phyloP scores from a whole-genome alignment of 352 stramenopile genomes.

The Thalassiosira exigua region DNA sequence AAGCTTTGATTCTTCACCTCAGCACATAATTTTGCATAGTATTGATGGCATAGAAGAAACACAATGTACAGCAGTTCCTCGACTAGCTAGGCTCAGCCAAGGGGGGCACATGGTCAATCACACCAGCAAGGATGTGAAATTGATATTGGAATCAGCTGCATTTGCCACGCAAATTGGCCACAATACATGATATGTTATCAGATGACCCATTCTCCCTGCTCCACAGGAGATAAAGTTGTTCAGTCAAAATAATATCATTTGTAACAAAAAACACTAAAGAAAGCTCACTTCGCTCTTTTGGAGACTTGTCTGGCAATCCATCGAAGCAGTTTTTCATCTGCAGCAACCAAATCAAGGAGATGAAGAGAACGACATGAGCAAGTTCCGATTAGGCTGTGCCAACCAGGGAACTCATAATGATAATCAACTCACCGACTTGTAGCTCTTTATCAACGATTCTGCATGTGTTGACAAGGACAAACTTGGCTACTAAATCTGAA shows the following conservation, averaged over 20 bases:
- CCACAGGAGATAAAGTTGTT: not conserved
- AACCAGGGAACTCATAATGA: slow-evolving; percentile 37
- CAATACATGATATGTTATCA: slow-evolving; percentile 79
- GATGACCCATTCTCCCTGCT: slow-evolving; percentile 73
- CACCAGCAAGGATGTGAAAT: too few species aligned
- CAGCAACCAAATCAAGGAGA: not conserved
- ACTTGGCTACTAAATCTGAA: slow-evolving; percentile 87
- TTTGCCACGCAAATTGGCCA: slow-evolving; percentile 72
- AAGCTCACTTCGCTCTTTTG: slow-evolving; percentile 25
- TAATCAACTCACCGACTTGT: slow-evolving; percentile 58
- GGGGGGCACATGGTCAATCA: too few species aligned
- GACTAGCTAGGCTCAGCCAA: too few species aligned
- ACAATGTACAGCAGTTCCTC: too few species aligned
- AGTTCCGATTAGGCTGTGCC: not conserved
- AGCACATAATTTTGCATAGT: too few species aligned
- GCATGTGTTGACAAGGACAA: slow-evolving; percentile 84
- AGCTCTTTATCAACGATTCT: slow-evolving; percentile 66
- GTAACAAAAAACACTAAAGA: slow-evolving; percentile 1
- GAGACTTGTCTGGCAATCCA: slow-evolving; percentile 63
- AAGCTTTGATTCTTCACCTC: too few species aligned
- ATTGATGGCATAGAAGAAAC: too few species aligned
- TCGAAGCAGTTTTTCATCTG: slow-evolving; percentile 52
- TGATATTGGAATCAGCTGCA: too few species aligned
- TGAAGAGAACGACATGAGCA: not conserved
- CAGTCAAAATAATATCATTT: not conserved